phyloP scores from a whole-genome alignment of 371 early-diverging fungal genomes.

The Phascolomyces articulosus region DNA sequence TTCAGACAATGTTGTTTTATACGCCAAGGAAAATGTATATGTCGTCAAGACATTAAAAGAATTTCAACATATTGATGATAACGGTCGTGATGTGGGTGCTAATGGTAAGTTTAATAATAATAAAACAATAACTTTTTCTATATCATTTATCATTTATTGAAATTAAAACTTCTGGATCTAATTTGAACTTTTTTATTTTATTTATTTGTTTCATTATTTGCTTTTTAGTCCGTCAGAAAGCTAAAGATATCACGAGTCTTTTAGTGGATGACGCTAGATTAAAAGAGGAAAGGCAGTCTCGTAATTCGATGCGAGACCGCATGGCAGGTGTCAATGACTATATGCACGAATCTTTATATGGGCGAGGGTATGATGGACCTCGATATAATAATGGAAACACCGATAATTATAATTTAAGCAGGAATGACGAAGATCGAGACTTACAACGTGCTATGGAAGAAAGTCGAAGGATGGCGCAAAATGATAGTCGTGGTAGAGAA shows the following conservation, averaged over 20 bases:
- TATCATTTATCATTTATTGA: too few species aligned
- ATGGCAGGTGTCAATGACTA: slow-evolving; percentile 52
- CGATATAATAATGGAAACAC: neutral
- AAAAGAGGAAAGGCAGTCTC: slow-evolving; percentile 72
- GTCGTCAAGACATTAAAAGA: slow-evolving; percentile 94
- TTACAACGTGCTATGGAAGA: slow-evolving; percentile 86
- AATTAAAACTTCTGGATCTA: too few species aligned
- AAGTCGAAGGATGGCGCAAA: slow-evolving; percentile 44
- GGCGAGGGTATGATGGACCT: slow-evolving; percentile 32
- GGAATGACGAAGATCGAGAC: slow-evolving; percentile 77
- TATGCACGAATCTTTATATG: slow-evolving; percentile 34
- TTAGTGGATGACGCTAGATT: slow-evolving; percentile 81
- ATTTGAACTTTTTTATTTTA: too few species aligned
- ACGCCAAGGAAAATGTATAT: slow-evolving; percentile 89
- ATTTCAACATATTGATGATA: slow-evolving; percentile 93
- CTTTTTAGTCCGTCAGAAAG: slow-evolving; percentile 85
- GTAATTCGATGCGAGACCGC: slow-evolving; percentile 66
- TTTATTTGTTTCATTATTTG: neutral
- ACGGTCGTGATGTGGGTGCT: slow-evolving; percentile 87
- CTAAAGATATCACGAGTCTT: slow-evolving; percentile 87
- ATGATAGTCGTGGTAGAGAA: slow-evolving; percentile 16
- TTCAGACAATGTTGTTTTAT: slow-evolving; percentile 85
- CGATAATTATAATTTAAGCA: neutral
- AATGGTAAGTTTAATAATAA: slow-evolving; percentile 70
- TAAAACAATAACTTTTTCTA: too few species aligned